Evolutionary conservation across 208 protist species (phyloP).

Genomic region (Giardia muris): DNA sequence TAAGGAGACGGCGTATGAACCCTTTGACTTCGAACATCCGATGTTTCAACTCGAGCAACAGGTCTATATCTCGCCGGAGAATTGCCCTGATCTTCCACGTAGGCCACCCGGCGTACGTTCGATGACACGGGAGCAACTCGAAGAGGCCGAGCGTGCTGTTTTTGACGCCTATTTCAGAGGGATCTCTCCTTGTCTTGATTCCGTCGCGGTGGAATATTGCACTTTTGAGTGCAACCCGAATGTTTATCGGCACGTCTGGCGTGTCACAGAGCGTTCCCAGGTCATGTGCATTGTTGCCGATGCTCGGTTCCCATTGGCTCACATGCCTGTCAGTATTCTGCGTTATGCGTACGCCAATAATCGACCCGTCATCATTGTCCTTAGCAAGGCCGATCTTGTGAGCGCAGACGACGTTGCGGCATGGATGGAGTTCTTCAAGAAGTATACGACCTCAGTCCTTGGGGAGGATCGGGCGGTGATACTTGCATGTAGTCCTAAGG

Average conservation of each 20-base stretch:
- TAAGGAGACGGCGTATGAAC: background rate
- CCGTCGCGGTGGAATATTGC: background rate
- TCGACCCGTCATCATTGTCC: background rate
- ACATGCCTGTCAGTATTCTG: background rate
- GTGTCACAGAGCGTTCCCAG: background rate
- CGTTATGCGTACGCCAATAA: background rate
- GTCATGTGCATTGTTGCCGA: background rate
- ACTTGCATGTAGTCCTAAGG: background rate
- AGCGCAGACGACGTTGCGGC: background rate
- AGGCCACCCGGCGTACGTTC: background rate
- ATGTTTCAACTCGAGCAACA: background rate
- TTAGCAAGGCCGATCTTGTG: constrained; percentile 20
- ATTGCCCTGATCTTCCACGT: background rate
- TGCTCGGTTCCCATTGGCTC: constrained; percentile 21
- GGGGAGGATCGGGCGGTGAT: background rate
- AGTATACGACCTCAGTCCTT: background rate
- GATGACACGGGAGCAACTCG: background rate
- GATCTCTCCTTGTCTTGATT: background rate
- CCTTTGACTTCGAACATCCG: background rate
- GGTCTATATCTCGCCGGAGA: background rate
- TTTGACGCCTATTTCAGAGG: constrained; percentile 20
- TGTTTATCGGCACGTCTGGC: background rate
- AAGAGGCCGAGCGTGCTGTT: background rate
- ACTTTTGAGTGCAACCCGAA: constrained; percentile 18
- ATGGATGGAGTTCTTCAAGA: background rate